phyloP scores from a whole-genome alignment of 2,329 filamentous ascomycete species.

The Metarhizium anisopliae region DNA sequence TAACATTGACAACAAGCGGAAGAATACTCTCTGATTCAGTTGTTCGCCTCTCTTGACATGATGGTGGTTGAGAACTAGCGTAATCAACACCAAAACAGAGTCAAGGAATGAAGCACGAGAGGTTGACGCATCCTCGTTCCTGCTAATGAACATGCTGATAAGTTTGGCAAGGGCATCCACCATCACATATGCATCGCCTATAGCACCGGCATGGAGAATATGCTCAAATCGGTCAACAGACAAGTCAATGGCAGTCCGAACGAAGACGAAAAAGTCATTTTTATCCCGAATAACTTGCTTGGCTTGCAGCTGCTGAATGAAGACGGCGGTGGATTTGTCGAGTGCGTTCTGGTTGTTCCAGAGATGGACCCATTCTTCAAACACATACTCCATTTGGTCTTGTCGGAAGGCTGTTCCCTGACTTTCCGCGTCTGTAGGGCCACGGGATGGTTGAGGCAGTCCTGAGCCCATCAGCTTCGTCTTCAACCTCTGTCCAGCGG shows the following conservation, averaged over 20 bases:
- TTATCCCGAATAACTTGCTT: conserved; percentile 62
- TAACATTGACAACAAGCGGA: conserved; percentile 76
- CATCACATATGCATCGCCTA: conserved; percentile 47
- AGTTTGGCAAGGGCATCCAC: conserved; percentile 79
- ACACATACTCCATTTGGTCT: conserved; percentile 88
- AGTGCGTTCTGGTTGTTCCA: conserved; percentile 68
- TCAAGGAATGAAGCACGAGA: conserved; percentile 66
- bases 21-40: conserved; percentile 85
- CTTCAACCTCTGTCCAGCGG: conserved; percentile 62
- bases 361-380: conserved; percentile 88
- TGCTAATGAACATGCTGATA: conserved; percentile 64
- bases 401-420: conserved; percentile 40
- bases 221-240: conserved; percentile 73
- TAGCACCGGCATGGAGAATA: conserved; percentile 50
- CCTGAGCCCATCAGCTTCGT: conserved; percentile 42
- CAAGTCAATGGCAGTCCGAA: conserved; percentile 71
- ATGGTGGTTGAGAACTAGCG: conserved; percentile 78
- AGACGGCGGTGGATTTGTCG: conserved; percentile 62
- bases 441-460: conserved; percentile 27
- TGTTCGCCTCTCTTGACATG: conserved; percentile 70
- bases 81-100: conserved; percentile 66
- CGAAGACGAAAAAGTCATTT: conserved; percentile 71
- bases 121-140: conserved; percentile 55
- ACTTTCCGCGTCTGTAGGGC: conserved; percentile 44
- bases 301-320: conserved; percentile 76